Base-by-base conservation (phyloP, 2,329 filamentous ascomycete genomes). In the Pseudogymnoascus sp. region DNA sequence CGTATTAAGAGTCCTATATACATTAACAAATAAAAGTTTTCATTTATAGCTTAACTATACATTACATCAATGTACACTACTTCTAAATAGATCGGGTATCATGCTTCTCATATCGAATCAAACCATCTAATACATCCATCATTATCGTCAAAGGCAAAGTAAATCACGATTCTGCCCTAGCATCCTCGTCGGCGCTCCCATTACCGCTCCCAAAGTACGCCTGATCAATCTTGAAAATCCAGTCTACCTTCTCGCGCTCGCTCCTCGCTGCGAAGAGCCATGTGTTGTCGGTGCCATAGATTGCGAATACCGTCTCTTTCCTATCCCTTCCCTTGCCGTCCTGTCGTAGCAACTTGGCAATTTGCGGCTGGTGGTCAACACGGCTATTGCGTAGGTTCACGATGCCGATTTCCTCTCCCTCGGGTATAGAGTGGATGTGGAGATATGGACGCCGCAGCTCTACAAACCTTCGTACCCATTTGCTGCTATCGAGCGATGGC, bases 151-250 rank as follows among this genome's bases (percentile, higher is more conserved):
- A 21, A 31, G 15, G 47, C 47, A 53, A 28, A 50, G 19, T 19
- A 23, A 23, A 47, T 57, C 11, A 57, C 50, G 28, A 57, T 15
- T 57, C 50, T 11, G 17, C 50, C 28, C 21, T 28, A 17, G 17
- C 28, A 15, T 62, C 60, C 21, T 62, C 61, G 19, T 62, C 64
- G 5, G 63, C 63, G 28, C 42, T 63, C 13, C 62, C 60, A 10
- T 68, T 68, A 19, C 66, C 65, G 31, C 65, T 66, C 6, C 71
- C 71, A 63, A 74, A 74, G 67, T 73, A 74, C 35, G 69, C 71
- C 79, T 96, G 89, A 76, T 99, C 95, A 69, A 99, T 91, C 71
- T 89, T 88, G 75, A 96, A 84, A 69, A 99, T 96, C 95, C 95
- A 99, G 74, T 97, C 95, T 69, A 93, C 88, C 80, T 97, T 96